Percentiles rank a stretch among this genome's conserved stretches.
Evolutionary conservation across 768 basidiomycete species (phyloP).

Genomic region (Suillus plorans): DNA sequence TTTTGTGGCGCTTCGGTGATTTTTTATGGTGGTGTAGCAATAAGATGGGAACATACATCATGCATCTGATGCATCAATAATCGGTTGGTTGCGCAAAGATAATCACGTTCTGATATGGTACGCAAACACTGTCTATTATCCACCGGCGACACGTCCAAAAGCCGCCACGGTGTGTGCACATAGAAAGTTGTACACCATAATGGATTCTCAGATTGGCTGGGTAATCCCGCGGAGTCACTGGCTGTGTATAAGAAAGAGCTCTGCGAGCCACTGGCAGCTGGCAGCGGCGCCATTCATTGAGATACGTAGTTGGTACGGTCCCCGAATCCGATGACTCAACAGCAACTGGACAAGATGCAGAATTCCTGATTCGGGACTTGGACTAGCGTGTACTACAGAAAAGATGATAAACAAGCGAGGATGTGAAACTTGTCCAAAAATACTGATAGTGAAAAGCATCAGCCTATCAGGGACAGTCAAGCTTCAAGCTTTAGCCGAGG

Average conservation of each 20-base stretch:
- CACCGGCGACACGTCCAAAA: background rate
- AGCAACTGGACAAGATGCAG: background rate
- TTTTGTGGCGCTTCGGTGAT: background rate
- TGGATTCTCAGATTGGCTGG: background rate
- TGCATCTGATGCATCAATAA: too few relatives aligned
- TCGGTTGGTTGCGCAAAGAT: too few relatives aligned
- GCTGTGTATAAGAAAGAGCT: background rate
- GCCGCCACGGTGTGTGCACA: background rate
- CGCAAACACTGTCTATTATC: too few relatives aligned
- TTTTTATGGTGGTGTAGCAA: background rate
- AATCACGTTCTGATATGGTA: too few relatives aligned
- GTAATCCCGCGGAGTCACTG: too few relatives aligned
- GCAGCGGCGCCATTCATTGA: background rate
- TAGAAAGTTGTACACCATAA: background rate
- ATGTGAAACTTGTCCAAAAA: background rate
- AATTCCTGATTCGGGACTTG: background rate
- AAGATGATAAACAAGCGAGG: background rate
- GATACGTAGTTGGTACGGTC: background rate
- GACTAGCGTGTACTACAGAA: background rate
- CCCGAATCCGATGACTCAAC: background rate
- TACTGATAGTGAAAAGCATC: background rate
- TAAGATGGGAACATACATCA: background rate
- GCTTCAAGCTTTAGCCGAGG: background rate
- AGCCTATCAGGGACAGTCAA: background rate
- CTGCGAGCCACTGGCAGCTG: background rate